phyloP scores from a whole-genome alignment of 768 basidiomycete genomes.

The Hygrophoropsis aurantiaca region DNA sequence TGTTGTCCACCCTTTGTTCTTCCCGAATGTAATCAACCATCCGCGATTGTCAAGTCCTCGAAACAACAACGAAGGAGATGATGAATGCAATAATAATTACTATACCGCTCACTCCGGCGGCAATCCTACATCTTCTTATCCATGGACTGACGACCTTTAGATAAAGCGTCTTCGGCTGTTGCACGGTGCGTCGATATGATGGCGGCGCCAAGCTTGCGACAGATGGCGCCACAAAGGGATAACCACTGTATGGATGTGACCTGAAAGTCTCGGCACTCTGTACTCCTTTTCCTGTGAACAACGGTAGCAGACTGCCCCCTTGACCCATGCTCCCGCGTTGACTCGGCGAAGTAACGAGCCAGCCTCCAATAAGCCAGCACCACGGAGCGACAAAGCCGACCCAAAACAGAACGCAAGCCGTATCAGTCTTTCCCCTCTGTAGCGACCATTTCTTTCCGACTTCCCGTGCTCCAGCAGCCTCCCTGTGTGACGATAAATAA shows the following conservation, averaged over 20 bases:
- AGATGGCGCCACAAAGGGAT: slow-evolving; percentile 61
- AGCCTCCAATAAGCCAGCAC: slow-evolving; percentile 77
- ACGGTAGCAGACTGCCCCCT: slow-evolving; percentile 34
- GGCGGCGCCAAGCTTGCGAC: slow-evolving; percentile 31
- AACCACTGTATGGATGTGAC: slow-evolving; percentile 46
- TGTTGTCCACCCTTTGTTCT: too few species aligned
- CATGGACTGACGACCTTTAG: slow-evolving; percentile 31
- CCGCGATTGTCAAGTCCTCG: neutral
- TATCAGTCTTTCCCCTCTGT: slow-evolving; percentile 14
- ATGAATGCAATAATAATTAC: slow-evolving; percentile 50
- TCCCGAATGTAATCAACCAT: too few species aligned
- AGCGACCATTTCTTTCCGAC: slow-evolving; percentile 12
- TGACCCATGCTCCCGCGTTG: slow-evolving; percentile 34
- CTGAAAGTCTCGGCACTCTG: slow-evolving; percentile 43
- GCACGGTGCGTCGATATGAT: slow-evolving; percentile 17
- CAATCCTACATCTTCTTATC: slow-evolving; percentile 54
- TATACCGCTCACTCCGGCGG: slow-evolving; percentile 57
- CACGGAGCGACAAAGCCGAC: slow-evolving; percentile 70
- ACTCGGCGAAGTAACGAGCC: slow-evolving; percentile 55
- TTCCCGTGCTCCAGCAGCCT: slow-evolving; percentile 29
- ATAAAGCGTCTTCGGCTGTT: slow-evolving; percentile 18
- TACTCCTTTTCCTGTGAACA: slow-evolving; percentile 38
- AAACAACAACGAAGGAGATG: slow-evolving; percentile 44
- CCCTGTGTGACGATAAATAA: slow-evolving; percentile 33
- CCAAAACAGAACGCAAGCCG: slow-evolving; percentile 70